Conservation (phyloP, 2,329 filamentous ascomycete genomes). For the Ophiostoma quercus region DNA sequence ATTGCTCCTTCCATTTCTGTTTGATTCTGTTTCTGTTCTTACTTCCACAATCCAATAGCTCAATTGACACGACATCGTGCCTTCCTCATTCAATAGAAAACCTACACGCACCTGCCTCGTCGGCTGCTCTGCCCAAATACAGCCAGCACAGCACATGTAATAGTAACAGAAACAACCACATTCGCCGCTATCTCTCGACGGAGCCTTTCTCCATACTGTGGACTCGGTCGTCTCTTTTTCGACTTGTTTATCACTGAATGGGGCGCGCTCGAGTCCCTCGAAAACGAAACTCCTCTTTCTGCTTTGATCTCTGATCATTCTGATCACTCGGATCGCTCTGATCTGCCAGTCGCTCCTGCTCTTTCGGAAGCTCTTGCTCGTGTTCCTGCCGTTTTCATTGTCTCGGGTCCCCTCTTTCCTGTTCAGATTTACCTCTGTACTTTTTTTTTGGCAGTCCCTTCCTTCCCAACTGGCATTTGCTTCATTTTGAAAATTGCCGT, state of each 20-base stretch:
- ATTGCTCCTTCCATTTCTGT: background rate
- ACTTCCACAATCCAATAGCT: background rate
- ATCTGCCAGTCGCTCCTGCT: conserved; percentile 5
- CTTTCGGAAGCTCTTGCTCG: background rate
- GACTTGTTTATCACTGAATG: conserved; percentile 9
- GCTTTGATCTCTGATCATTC: background rate
- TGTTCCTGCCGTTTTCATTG: conserved; percentile 10
- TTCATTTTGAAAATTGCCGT: background rate
- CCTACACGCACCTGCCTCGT: background rate
- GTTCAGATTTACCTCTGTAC: background rate
- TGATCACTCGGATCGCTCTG: background rate
- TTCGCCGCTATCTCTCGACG: conserved; percentile 11
- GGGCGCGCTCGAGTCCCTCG: background rate
- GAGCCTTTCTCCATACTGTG: conserved; percentile 12
- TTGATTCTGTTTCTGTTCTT: too few relatives aligned
- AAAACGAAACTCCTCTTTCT: background rate
- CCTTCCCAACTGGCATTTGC: background rate
- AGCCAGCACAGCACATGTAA: background rate
- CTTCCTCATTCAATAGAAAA: background rate
- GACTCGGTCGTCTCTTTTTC: background rate
- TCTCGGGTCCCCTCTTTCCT: conserved; percentile 4
- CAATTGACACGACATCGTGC: background rate
- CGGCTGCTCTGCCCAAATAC: background rate
- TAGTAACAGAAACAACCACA: background rate
- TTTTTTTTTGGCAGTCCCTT: background rate